These are phyloP conservation scores for Diplodia corticola DNA, from an alignment of 2,329 filamentous ascomycete genomes.

Conservation along the genomic window DNA sequence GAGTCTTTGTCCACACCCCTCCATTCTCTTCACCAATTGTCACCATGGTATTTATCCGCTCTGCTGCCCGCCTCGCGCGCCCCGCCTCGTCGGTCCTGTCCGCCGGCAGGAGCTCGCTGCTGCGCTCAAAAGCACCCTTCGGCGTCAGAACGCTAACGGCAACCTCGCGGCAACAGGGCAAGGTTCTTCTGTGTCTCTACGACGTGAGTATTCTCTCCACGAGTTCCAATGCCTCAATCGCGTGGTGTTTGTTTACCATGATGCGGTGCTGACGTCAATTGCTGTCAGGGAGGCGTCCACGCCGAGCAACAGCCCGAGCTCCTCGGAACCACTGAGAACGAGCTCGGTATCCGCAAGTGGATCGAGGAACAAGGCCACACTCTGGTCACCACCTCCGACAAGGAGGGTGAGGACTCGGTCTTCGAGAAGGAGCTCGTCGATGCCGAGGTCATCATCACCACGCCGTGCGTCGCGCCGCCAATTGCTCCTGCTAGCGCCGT, in stretches of 20 bases:
- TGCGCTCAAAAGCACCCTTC: slow-evolving; percentile 45
- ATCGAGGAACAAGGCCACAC: slow-evolving; percentile 96
- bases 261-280: slow-evolving; percentile 29
- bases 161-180: slow-evolving; percentile 76
- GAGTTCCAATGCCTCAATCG: slow-evolving; percentile 21
- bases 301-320: slow-evolving; percentile 84
- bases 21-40: slow-evolving; percentile 26
- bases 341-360: slow-evolving; percentile 96
- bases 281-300: slow-evolving; percentile 69
- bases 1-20: neutral
- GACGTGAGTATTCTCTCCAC: slow-evolving; percentile 61
- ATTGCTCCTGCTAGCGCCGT: slow-evolving; percentile 28
- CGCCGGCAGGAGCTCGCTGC: slow-evolving; percentile 45
- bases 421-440: slow-evolving; percentile 97
- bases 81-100: slow-evolving; percentile 55
- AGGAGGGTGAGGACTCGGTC: slow-evolving; percentile 88
- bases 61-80: slow-evolving; percentile 59
- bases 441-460: slow-evolving; percentile 98
- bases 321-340: slow-evolving; percentile 95
- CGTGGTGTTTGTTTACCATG: neutral
- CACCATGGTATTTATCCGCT: slow-evolving; percentile 64
- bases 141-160: slow-evolving; percentile 64
- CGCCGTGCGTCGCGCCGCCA: slow-evolving; percentile 63
- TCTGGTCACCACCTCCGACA: slow-evolving; percentile 94
- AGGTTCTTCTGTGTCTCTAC: slow-evolving; percentile 92